Evolutionary conservation across 371 early-diverging fungal species (phyloP).

Genomic region (Actinomortierella ambigua): DNA sequence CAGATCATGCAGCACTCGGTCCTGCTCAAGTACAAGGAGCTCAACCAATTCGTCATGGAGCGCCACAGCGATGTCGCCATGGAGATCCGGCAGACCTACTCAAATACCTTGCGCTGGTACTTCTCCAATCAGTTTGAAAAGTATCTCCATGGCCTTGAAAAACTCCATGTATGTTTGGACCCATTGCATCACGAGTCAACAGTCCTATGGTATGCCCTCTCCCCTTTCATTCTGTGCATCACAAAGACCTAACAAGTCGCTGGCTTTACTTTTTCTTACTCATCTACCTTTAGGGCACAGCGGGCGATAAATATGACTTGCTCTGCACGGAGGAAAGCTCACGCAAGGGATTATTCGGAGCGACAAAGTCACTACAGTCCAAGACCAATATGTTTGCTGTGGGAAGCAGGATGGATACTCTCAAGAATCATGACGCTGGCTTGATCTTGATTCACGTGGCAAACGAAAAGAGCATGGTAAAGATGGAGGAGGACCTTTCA

Average conservation of each 20-base stretch:
- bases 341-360: slow-evolving; percentile 70
- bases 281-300: slow-evolving; percentile 60
- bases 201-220: background rate
- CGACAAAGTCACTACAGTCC: slow-evolving; percentile 64
- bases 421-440: slow-evolving; percentile 74
- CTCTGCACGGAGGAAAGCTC: slow-evolving; percentile 82
- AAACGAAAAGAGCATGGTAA: slow-evolving; percentile 74
- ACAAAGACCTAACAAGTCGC: background rate
- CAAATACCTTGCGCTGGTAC: slow-evolving; percentile 82
- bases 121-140: slow-evolving; percentile 87
- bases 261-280: background rate
- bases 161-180: slow-evolving; percentile 64
- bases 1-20: slow-evolving; percentile 90
- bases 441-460: slow-evolving; percentile 83
- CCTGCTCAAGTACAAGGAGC: slow-evolving; percentile 84
- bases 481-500: slow-evolving; percentile 2
- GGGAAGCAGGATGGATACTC: slow-evolving; percentile 72
- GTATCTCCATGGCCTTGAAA: slow-evolving; percentile 75
- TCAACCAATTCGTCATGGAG: slow-evolving; percentile 87
- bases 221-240: background rate
- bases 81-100: slow-evolving; percentile 86
- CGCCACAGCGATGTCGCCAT: slow-evolving; percentile 87
- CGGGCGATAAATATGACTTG: slow-evolving; percentile 83
- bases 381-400: slow-evolving; percentile 79
- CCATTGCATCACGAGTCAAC: background rate